Base-by-base conservation (phyloP, 1,284 basidiomycete genomes). In the Tilletia horrida region DNA sequence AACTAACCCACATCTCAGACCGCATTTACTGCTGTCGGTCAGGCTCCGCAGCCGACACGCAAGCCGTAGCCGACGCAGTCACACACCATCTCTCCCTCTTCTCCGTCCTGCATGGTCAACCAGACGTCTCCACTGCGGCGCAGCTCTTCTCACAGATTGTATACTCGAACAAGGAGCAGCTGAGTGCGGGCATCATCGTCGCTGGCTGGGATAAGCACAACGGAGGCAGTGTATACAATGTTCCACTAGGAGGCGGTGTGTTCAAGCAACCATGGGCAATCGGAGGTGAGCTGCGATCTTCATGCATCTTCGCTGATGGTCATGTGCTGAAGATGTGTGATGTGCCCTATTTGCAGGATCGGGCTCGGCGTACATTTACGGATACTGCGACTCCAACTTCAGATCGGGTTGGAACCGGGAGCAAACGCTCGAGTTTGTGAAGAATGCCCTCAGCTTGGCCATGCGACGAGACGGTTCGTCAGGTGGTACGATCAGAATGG, bases 11-110 rank as follows among this genome's bases (percentile, higher is more conserved):
- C 83, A 87, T 98, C 74, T 92, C 97, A 82, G 96, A 98, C 84
- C 92, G 93, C 72, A 91, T 97, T 84, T 98, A 98, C 85, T 98
- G 95, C 84, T 98, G 95, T 87, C 90, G 95, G 18, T 96, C 93
- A 64, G 95, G 95, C 63, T 97, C 93, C 67, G 94, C 96, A 62
- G 96, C 95, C 52, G 95, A 99, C 83, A 99, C 95, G 0, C 95
- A 86, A 75, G 93, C 95, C 57, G 87, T 99, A 52, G 96, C 96
- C 62, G 96, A 99, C 82, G 86, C 89, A 25, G 91, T 97, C 18
- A 91, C 94, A 80, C 90, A 91, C 83, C 86, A 90, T 75, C 87
- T 93, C 55, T 92, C 95, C 82, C 86, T 93, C 83, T 88, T 89
- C 82, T 86, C 88, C 68, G 92, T 91, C 67, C 90, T 92, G 84